Evolutionary conservation across 768 basidiomycete genomes (phyloP), one percentile per base, ranked within the genome.

Genomic region (Russula earlei): DNA sequence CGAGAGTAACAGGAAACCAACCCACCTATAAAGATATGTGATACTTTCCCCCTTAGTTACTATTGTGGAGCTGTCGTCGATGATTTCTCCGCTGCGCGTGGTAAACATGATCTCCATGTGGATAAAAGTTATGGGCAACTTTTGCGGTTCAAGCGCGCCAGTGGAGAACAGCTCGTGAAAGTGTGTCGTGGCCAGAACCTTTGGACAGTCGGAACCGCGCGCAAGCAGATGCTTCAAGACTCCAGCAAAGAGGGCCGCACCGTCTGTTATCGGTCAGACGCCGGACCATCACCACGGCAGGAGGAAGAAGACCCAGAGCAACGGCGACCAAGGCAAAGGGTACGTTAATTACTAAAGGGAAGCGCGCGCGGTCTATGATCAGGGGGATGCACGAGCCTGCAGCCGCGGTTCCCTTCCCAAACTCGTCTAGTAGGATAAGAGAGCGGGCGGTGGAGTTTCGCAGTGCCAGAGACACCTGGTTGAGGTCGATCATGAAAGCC

Each of bases 401-500:
- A 45, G 87, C 73, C 11, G 85, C 69, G 2, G 92, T 95, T 27
- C 95, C 95, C 69, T 97, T 98, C 27, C 95, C 95, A 59, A 97
- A 97, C 68, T 99, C 96, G 67, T 99, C 96, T 14, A 96, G 74
- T 40, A 99, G 72, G 50, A 99, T 71, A 36, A 99, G 71, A n/a
- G 93, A 95, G 31, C 83, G 80, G 45, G 78, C 67, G 1, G 94
- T 97, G 50, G 81, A 79, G 62, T 96, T 96, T 37, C 96, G 84
- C 22, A 99, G 70, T 46, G 87, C 87, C 25, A 84, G 72, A 19
- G 92, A 94, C 9, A 92, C 87, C 71, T 95, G 92, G 66, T 90
- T 88, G 27, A 97, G 76, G 70, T 98, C 96, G 65, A 97, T 97
- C 93, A 98, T 95, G 71, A 98, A 98, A 1, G 94, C 92, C 2